Percentiles rank a stretch among this genome's conserved stretches.
Evolutionary conservation across 495 filamentous ascomycete genomes (phyloP).

Genomic region (Pyronema domesticum): DNA sequence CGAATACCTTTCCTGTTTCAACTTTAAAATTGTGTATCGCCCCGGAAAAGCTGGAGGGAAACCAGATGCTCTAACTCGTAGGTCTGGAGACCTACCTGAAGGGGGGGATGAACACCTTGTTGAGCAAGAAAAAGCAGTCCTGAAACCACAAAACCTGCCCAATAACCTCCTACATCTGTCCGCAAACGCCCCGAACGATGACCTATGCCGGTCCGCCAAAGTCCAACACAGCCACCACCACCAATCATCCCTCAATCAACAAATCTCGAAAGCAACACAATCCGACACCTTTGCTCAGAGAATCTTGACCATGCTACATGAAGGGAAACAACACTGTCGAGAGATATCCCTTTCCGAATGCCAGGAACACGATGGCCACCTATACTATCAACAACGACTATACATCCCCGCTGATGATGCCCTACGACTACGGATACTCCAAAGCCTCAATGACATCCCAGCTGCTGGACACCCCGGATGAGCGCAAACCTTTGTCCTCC

Average conservation of each 20-base stretch:
- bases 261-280: no score
- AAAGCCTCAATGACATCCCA: conserved; percentile 1
- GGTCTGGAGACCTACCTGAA: conserved; percentile 4
- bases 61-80: conserved; percentile 8
- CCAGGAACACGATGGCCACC: neutral
- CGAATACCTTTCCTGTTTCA: no score
- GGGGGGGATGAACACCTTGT: conserved; percentile 13
- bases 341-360: conserved; percentile 3
- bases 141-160: conserved; percentile 1
- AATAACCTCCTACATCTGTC: neutral
- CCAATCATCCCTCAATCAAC: neutral
- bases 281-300: no score
- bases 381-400: neutral
- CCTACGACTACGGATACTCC: neutral
- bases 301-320: no score
- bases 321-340: neutral
- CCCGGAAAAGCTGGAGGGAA: no score
- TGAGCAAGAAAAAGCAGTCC: neutral
- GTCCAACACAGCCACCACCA: neutral
- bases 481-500: no score
- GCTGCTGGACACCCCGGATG: neutral
- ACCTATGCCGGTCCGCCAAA: neutral
- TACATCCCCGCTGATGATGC: neutral
- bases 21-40: no score
- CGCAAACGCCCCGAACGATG: neutral